Conservation (phyloP, 164 flowering plant species). For the Saururus chinensis region DNA sequence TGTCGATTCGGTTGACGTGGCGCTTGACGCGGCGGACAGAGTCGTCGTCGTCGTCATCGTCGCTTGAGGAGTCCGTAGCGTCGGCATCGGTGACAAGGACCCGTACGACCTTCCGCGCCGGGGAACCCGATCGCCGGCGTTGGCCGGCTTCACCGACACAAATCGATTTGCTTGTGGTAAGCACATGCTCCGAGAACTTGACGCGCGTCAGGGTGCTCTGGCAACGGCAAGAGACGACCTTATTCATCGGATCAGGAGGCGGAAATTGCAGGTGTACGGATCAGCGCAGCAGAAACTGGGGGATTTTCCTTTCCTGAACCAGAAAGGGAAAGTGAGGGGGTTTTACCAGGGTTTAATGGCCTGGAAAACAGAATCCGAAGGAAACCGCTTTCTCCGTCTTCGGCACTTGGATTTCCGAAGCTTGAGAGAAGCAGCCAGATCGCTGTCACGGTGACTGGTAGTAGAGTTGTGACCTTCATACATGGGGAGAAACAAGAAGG, state of each 20-base stretch:
- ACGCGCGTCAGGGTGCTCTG: conserved; percentile 2
- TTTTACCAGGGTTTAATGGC: neutral
- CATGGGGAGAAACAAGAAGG: too few relatives aligned
- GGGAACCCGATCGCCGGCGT: neutral
- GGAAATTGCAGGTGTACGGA: too few relatives aligned
- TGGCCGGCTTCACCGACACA: conserved; percentile 6
- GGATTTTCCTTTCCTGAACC: too few relatives aligned
- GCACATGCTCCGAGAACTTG: conserved; percentile 31
- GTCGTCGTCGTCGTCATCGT: conserved; percentile 29
- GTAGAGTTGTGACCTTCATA: too few relatives aligned
- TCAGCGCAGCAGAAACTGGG: too few relatives aligned
- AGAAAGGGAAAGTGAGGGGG: too few relatives aligned
- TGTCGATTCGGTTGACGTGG: conserved; percentile 30
- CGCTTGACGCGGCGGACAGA: conserved; percentile 30
- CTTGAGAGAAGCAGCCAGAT: neutral
- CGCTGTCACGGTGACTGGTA: neutral
- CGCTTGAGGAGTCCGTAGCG: conserved; percentile 55
- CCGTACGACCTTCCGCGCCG: conserved; percentile 15
- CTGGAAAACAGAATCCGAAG: neutral
- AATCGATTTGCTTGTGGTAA: conserved; percentile 17
- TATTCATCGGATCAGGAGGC: too few relatives aligned
- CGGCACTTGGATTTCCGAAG: neutral
- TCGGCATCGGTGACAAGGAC: conserved; percentile 37
- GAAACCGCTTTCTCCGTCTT: neutral
- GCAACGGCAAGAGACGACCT: neutral